Evolutionary conservation across 2,329 filamentous ascomycete species (phyloP).

Genomic region (Paracamarosporium sp.): DNA sequence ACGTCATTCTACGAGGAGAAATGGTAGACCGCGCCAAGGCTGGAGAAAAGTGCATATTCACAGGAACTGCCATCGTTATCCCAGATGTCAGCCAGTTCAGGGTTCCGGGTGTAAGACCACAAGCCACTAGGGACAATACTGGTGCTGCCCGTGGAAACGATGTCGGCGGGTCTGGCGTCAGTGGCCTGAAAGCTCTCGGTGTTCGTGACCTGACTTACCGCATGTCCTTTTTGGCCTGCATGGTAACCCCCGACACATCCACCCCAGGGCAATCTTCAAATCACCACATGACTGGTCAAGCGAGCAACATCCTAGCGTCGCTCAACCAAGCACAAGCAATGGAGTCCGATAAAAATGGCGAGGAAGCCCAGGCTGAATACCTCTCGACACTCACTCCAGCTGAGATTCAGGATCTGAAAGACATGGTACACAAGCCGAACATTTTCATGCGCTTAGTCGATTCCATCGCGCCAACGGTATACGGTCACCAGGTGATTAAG

Average conservation of each 20-base stretch:
- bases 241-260: constrained; percentile 89
- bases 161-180: constrained; percentile 82
- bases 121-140: constrained; percentile 82
- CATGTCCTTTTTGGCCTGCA: constrained; percentile 94
- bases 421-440: constrained; percentile 93
- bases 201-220: constrained; percentile 95
- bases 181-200: constrained; percentile 88
- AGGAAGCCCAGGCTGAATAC: constrained; percentile 86
- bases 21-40: constrained; percentile 98
- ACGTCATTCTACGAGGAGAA: constrained; percentile 93
- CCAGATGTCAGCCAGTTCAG: constrained; percentile 95
- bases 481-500: constrained; percentile 96
- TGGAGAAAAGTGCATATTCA: constrained; percentile 98
- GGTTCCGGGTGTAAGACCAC: constrained; percentile 82
- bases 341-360: constrained; percentile 72
- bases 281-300: constrained; percentile 73
- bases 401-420: constrained; percentile 89
- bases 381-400: constrained; percentile 82
- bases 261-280: constrained; percentile 77
- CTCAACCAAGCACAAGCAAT: constrained; percentile 75
- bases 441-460: constrained; percentile 93
- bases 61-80: constrained; percentile 92
- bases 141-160: constrained; percentile 77
- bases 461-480: constrained; percentile 95
- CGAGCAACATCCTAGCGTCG: constrained; percentile 83